Evolutionary conservation across 441 rosid species (phyloP).

Genomic region (Manihot esculenta): DNA sequence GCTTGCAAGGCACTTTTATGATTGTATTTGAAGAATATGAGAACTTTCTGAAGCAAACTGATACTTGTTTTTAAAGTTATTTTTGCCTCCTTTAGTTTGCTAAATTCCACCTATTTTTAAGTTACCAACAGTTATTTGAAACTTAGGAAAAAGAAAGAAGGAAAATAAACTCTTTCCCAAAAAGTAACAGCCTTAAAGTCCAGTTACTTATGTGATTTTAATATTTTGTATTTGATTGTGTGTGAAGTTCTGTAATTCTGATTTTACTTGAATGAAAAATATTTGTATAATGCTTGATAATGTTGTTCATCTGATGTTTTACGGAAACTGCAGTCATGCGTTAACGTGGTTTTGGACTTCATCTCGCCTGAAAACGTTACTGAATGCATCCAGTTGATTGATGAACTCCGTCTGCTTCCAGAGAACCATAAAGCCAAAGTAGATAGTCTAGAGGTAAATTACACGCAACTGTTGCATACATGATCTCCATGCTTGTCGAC

Average conservation of each 20-base stretch:
- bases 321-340: conserved; percentile 70
- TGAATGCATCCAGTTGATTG: conserved; percentile 59
- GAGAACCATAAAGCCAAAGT: conserved; percentile 61
- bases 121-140: background rate
- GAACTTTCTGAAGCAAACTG: background rate
- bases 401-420: conserved; percentile 77
- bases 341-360: conserved; percentile 82
- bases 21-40: background rate
- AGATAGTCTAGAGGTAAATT: conserved; percentile 68
- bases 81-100: background rate
- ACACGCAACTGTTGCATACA: background rate
- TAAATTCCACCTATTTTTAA: background rate
- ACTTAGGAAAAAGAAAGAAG: background rate
- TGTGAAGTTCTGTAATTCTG: background rate
- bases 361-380: conserved; percentile 82
- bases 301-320: conserved; percentile 14
- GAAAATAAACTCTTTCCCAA: background rate
- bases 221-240: background rate
- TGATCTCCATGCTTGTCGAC: conserved; percentile 3
- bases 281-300: conserved; percentile 5
- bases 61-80: background rate
- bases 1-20: background rate
- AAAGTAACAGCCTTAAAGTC: background rate
- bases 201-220: background rate
- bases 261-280: background rate